These are phyloP conservation scores for carrot (Daucus carota) DNA, from an alignment of 129 eudicot genomes.

Conservation along the genomic window DNA sequence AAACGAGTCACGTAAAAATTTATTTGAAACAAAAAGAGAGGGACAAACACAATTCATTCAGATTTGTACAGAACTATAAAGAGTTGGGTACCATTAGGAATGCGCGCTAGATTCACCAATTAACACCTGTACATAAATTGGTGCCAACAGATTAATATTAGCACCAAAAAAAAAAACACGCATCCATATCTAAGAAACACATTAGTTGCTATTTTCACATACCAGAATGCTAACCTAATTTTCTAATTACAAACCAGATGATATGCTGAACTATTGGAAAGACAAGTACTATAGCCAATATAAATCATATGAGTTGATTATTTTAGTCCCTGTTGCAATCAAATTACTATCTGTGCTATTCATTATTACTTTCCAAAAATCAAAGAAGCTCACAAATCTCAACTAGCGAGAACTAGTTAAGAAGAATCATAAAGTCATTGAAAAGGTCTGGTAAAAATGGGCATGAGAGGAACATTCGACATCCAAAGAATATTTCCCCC, in stretches of 20 bases:
- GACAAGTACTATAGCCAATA: not conserved
- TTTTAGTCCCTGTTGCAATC: too few species aligned
- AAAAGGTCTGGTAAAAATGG: not conserved
- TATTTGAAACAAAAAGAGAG: not conserved
- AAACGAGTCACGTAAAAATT: conserved; percentile 13
- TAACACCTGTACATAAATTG: conserved; percentile 59
- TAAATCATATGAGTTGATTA: not conserved
- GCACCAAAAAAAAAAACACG: not conserved
- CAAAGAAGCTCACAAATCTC: not conserved
- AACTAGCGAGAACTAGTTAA: not conserved
- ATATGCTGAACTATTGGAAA: not conserved
- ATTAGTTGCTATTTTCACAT: not conserved
- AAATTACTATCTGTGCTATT: too few species aligned
- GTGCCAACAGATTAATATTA: too few species aligned
- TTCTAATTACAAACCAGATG: not conserved
- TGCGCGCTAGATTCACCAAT: conserved; percentile 92
- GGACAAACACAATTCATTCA: too few species aligned
- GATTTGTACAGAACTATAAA: not conserved
- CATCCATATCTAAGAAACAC: not conserved
- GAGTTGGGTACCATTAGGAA: conserved; percentile 62
- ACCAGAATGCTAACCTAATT: not conserved
- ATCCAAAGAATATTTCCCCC: not conserved
- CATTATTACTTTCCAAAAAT: too few species aligned
- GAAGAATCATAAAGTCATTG: not conserved
- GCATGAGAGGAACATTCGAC: not conserved